These are phyloP conservation scores for Tolypocladium endophyticum DNA, from an alignment of 2,329 filamentous ascomycete genomes.

Conservation along the genomic window DNA sequence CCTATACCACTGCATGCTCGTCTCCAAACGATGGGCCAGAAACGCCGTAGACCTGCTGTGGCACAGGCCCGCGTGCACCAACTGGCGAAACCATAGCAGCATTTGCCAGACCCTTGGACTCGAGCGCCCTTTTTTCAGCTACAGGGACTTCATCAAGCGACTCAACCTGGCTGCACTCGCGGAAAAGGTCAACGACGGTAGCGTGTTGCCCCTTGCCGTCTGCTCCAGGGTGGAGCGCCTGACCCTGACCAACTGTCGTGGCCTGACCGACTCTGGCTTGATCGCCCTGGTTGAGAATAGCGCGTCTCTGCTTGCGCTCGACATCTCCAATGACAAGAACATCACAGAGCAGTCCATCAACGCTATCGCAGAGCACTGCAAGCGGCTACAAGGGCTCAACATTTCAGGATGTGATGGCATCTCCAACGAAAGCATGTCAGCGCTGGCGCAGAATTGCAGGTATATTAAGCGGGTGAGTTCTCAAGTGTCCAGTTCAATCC, in stretches of 20 bases:
- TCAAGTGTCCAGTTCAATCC: neutral
- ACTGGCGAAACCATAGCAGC: constrained; percentile 67
- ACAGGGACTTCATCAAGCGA: constrained; percentile 82
- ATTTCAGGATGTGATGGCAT: constrained; percentile 78
- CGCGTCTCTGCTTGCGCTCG: constrained; percentile 72
- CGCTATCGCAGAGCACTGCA: constrained; percentile 71
- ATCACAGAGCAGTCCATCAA: constrained; percentile 75
- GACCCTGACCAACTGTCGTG: constrained; percentile 81
- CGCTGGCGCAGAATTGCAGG: constrained; percentile 70
- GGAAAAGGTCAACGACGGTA: constrained; percentile 74
- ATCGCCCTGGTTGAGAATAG: constrained; percentile 71
- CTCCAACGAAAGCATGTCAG: constrained; percentile 75
- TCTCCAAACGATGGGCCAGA: constrained; percentile 87
- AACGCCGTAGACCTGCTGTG: constrained; percentile 90
- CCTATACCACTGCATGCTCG: constrained; percentile 79
- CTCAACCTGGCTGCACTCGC: constrained; percentile 79
- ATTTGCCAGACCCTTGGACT: constrained; percentile 72
- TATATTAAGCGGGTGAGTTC: constrained; percentile 71
- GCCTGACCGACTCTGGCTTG: constrained; percentile 75
- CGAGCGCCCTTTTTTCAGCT: constrained; percentile 72
- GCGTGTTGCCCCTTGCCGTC: constrained; percentile 65
- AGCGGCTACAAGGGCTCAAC: constrained; percentile 81
- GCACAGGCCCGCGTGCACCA: constrained; percentile 87
- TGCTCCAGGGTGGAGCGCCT: constrained; percentile 90
- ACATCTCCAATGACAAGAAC: constrained; percentile 76